phyloP scores from a whole-genome alignment of 78 protist genomes.

The Dictyostelium purpureum region DNA sequence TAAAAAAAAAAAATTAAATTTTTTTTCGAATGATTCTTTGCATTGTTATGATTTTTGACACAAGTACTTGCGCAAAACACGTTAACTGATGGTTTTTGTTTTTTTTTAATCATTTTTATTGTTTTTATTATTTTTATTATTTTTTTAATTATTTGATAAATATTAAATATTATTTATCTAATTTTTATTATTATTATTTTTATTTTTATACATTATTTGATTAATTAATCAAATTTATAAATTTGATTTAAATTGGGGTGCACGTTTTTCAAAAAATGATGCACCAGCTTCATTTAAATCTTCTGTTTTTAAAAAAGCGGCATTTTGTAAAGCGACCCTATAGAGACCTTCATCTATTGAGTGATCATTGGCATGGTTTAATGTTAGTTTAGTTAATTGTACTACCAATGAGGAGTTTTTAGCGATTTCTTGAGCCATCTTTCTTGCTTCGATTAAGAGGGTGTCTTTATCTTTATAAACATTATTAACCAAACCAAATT shows the following conservation, averaged over 20 bases:
- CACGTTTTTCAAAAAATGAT: constrained; percentile 68
- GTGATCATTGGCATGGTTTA: constrained; percentile 83
- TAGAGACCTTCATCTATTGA: constrained; percentile 78
- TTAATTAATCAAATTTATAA: too few species aligned
- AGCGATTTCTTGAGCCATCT: constrained; percentile 77
- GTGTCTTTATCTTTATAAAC: constrained; percentile 36
- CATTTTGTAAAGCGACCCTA: constrained; percentile 84
- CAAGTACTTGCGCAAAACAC: too few species aligned
- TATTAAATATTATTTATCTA: too few species aligned
- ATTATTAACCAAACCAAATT: constrained; percentile 46
- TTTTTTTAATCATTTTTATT: too few species aligned
- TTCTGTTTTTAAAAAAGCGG: constrained; percentile 61
- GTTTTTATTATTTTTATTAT: too few species aligned
- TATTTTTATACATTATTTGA: too few species aligned
- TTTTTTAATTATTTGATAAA: too few species aligned
- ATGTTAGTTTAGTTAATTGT: constrained; percentile 80
- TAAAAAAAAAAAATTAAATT: too few species aligned
- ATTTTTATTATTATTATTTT: too few species aligned
- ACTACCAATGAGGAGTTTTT: constrained; percentile 86
- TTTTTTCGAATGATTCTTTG: too few species aligned
- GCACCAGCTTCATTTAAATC: constrained; percentile 78
- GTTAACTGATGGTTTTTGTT: too few species aligned
- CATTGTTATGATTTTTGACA: too few species aligned
- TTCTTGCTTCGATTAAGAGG: constrained; percentile 40
- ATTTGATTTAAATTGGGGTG: constrained; percentile 57